A percentile compares a stretch with the other conserved stretches of the same genome.
Conservation (phyloP, 176 grass and related monocot genomes). For the Hordeum marinum region DNA sequence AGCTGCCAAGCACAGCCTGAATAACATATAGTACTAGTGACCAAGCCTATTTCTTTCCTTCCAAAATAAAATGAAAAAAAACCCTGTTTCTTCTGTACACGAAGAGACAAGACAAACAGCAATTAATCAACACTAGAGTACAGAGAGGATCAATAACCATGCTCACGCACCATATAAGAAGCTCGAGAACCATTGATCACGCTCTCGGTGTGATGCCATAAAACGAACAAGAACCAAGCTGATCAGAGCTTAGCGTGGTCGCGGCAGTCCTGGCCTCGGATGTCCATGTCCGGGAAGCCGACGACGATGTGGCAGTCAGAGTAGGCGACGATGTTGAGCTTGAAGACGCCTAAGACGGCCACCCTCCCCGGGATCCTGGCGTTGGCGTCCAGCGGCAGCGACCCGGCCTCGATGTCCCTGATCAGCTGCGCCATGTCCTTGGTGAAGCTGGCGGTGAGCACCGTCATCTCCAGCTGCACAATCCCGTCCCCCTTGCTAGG, state of each 20-base stretch:
- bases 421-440: neutral
- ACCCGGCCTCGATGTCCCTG: conserved; percentile 21
- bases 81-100: no score
- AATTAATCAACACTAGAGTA: no score
- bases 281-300: conserved; percentile 16
- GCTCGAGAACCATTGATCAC: neutral
- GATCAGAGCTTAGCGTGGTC: conserved; percentile 37
- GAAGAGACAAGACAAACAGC: no score
- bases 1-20: no score
- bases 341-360: conserved; percentile 50
- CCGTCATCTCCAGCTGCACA: conserved; percentile 24
- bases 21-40: no score
- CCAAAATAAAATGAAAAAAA: no score
- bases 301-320: conserved; percentile 40
- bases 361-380: conserved; percentile 51
- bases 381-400: conserved; percentile 25
- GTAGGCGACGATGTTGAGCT: conserved; percentile 34
- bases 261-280: conserved; percentile 41
- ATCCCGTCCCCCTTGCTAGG: conserved; percentile 34
- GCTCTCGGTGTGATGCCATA: neutral
- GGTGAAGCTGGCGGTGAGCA: conserved; percentile 39
- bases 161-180: neutral
- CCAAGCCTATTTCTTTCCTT: no score
- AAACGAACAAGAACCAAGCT: neutral
- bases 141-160: neutral